These are phyloP conservation scores for Scleroderma bovista DNA, from an alignment of 768 basidiomycete genomes.

Conservation along the genomic window DNA sequence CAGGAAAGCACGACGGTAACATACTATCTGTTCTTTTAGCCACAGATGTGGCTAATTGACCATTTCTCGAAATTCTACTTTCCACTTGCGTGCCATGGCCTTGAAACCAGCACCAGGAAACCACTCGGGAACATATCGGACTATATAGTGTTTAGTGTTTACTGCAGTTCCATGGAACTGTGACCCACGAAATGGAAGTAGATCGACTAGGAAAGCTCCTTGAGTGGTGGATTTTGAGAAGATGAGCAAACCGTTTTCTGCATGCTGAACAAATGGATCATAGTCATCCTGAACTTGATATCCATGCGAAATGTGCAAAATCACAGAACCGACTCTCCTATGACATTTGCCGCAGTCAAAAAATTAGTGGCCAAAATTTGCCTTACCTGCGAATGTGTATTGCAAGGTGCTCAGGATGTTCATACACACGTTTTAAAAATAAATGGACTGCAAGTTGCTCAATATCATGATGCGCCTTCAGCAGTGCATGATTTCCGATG, in stretches of 20 bases:
- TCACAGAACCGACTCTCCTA: slow-evolving; percentile 18
- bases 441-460: slow-evolving; percentile 11
- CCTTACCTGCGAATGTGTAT: slow-evolving; percentile 15
- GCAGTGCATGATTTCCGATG: slow-evolving; percentile 9
- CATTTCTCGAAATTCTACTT: slow-evolving; percentile 1
- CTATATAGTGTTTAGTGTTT: neutral
- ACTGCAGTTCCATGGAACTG: neutral
- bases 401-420: slow-evolving; percentile 11
- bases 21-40: slow-evolving; percentile 6
- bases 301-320: slow-evolving; percentile 38
- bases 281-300: slow-evolving; percentile 30
- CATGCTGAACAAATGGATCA: slow-evolving; percentile 33
- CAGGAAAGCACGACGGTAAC: too few relatives aligned
- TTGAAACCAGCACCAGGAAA: slow-evolving; percentile 17
- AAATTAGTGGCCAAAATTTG: neutral
- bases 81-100: too few relatives aligned
- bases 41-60: slow-evolving; percentile 2
- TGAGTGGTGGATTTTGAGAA: slow-evolving; percentile 6
- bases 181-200: slow-evolving; percentile 6
- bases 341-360: too few relatives aligned
- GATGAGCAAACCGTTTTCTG: slow-evolving; percentile 15
- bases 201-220: slow-evolving; percentile 10
- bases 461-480: slow-evolving; percentile 9
- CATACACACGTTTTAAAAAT: slow-evolving; percentile 14
- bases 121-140: slow-evolving; percentile 17